A percentile compares a stretch with the other conserved stretches of the same genome.
Evolutionary conservation across 192 early-diverging fungal genomes (phyloP).

Genomic region (Backusella morwellensis): DNA sequence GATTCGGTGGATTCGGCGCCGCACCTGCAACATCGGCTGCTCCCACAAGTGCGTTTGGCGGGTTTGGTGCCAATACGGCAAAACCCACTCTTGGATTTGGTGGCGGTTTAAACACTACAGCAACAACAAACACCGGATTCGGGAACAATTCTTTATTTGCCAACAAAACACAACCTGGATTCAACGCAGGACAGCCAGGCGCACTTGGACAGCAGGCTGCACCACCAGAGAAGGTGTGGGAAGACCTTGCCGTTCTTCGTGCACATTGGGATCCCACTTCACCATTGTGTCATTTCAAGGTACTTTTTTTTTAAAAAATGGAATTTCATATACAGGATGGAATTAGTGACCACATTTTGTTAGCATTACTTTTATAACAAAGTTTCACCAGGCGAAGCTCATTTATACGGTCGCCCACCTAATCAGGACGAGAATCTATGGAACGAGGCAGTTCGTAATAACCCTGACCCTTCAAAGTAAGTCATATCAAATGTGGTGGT

Average conservation of each 20-base stretch:
- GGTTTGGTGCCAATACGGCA: slow-evolving; percentile 26
- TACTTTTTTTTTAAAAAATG: slow-evolving; percentile 12
- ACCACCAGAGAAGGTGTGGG: slow-evolving; percentile 48
- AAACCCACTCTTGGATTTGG: slow-evolving; percentile 31
- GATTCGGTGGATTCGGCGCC: slow-evolving; percentile 20
- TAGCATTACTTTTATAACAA: slow-evolving; percentile 95
- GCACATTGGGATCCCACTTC: slow-evolving; percentile 76
- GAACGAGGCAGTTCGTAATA: slow-evolving; percentile 80
- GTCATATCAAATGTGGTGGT: not conserved
- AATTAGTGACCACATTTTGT: not conserved
- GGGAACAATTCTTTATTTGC: not conserved
- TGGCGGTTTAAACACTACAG: not conserved
- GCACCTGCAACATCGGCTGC: slow-evolving; percentile 2
- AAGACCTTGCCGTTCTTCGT: slow-evolving; percentile 64
- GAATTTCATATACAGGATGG: too few relatives aligned
- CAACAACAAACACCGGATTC: not conserved
- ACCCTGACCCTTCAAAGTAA: slow-evolving; percentile 85
- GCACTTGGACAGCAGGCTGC: slow-evolving; percentile 38
- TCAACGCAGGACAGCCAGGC: slow-evolving; percentile 32
- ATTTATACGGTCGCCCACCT: slow-evolving; percentile 70
- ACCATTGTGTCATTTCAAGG: slow-evolving; percentile 79
- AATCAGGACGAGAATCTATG: slow-evolving; percentile 70
- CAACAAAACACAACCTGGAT: slow-evolving; percentile 6
- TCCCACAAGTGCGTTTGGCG: slow-evolving; percentile 14
- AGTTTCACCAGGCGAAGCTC: slow-evolving; percentile 83